Evolutionary conservation across 208 protist species (phyloP), one percentile per base, ranked within the genome.

Genomic region (Wallacemonas rigidus): DNA sequence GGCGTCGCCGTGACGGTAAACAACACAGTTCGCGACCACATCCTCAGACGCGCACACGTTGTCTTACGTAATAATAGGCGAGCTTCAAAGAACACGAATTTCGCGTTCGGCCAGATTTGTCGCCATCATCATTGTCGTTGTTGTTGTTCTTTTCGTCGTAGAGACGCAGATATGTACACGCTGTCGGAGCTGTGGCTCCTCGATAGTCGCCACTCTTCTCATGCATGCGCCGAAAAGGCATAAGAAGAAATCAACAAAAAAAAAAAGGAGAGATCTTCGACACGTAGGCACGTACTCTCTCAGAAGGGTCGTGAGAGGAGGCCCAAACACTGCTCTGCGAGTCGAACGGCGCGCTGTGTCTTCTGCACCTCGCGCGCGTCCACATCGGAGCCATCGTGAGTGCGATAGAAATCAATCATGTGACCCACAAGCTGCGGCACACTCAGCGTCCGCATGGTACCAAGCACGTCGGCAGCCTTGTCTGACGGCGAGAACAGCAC

Each of bases 361-460:
- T 45, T 51, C 9, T 53, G 39, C 57, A 35, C 67, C 36, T 76
- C 72, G 35, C 75, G 51, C 48, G 69, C 60, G 26, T 71, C 55
- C 14, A 79, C 74, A 3, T 78, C 72, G 26, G 9, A 47, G 11
- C n/a, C 1, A 39, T 67, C 41, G 67, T 67, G 71, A 17, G 38
- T 36, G 0, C 4, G 15, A 51, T 82, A 77, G 63, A 82, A 85
- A 36, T 74, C 71, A 17, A 72, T 48, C 36, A 86, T 15, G n/a
- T 83, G 74, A 35, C 58, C 75, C 38, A 84, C 70, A 4, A 86
- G 60, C 71, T 89, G 84, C 63, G 84, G 84, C 3, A 89, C 11
- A 17, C 60, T 4, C 40, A 65, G 43, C 14, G 9, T 53, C 60
- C 64, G 40, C 84, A 84, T 11, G 26, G 48, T 35, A 69, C 17